Percentiles rank a stretch among this genome's conserved stretches.
Conservation (phyloP, 2,329 filamentous ascomycete species). For the Colletotrichum chrysophilum region DNA sequence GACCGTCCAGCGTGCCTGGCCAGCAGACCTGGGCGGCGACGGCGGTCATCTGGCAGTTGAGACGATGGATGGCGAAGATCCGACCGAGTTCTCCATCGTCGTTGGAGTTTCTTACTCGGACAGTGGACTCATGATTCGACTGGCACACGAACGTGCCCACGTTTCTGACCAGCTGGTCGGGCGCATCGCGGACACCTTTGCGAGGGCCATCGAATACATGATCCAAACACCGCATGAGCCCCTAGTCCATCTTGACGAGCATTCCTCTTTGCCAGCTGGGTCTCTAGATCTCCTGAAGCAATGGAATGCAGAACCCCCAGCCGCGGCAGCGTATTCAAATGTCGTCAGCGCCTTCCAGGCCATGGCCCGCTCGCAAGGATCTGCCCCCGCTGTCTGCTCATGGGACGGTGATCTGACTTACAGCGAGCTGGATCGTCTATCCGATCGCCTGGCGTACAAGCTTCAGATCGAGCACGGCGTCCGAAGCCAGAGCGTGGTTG, state of each 20-base stretch:
- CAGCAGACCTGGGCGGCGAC: not conserved
- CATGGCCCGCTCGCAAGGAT: not conserved
- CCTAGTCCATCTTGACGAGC: not conserved
- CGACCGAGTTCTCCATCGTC: not conserved
- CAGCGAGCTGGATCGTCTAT: not conserved
- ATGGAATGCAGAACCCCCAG: not conserved
- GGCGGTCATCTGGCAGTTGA: not conserved
- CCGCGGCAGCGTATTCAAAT: rapidly evolving
- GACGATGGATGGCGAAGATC: not conserved
- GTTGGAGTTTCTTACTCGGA: not conserved
- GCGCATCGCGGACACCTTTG: not conserved
- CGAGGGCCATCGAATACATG: not conserved
- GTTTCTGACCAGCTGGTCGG: not conserved
- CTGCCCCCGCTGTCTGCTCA: not conserved
- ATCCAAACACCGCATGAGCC: not conserved
- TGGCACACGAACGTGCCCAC: not conserved
- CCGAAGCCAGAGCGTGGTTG: not conserved
- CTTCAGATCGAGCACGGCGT: not conserved
- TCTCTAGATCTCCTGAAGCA: not conserved
- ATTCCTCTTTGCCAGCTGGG: not conserved
- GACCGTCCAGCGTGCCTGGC: not conserved
- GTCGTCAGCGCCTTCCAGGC: not conserved
- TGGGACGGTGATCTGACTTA: not conserved
- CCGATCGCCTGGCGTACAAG: not conserved
- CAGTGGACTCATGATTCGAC: not conserved